Evolutionary conservation across 768 basidiomycete genomes (phyloP), one percentile per base, ranked within the genome.

Genomic region (Tylopilus plumbeoviolaceoides): DNA sequence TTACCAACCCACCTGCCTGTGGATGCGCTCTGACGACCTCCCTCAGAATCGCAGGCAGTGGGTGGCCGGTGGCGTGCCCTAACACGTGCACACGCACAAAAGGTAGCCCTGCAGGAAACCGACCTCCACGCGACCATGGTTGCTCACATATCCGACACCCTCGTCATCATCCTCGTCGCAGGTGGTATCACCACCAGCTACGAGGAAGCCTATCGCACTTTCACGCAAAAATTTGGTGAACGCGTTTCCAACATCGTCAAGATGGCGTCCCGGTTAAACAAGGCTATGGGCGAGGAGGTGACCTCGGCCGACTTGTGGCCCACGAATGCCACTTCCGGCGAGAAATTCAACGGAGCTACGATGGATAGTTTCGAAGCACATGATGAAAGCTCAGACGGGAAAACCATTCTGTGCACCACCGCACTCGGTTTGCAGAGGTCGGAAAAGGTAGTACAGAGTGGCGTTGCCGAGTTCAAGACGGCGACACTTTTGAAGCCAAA

Each of bases 51-150:
- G 25, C 80, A 80, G 63, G 71, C 75, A 1, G 73, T 78, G 27
- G 75, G 80, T 15, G 82, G 80, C 45, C 71, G 76, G 25, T 83
- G 81, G 81, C 74, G 81, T 51, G 75, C 80, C 23, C 55, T 83
- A 56, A 83, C 82, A 25, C 71, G 77, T 46, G 66, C 69, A 25
- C 77, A 81, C 48, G 72, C 76, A 18, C 63, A 74, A 41, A 62
- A 62, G 40, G 59, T 60, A 2, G 62, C 61, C 18, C 55, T 70
- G 3, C 68, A 67, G n/a, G 69, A 70, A 18, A 62, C 64, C 25
- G 64, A 68, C 53, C 56, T 63, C 45, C 62, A 72, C 44, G 56
- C 56, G n/a, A 67, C 69, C 4, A 70, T 76, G 57, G 75, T 78
- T 38, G 64, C 78, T 14, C 72, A 78, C 28, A 70, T 78, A 48